phyloP scores from a whole-genome alignment of 2,329 filamentous ascomycete genomes.

The Penicillium sp. region DNA sequence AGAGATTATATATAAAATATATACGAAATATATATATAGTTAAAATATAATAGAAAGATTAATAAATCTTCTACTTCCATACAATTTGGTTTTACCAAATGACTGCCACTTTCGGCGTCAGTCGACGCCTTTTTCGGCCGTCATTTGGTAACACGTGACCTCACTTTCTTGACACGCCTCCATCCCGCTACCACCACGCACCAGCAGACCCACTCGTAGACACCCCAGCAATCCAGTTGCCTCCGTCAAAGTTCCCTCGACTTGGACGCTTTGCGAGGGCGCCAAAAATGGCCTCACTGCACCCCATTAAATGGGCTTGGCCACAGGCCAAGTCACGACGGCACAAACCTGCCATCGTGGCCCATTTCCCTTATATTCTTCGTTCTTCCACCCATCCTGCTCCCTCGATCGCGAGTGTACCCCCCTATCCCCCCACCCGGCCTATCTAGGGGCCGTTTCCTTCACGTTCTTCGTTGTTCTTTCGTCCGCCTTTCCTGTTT shows the following conservation, averaged over 20 bases:
- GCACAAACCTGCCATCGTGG: not conserved
- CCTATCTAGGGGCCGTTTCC: not conserved
- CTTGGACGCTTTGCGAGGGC: not conserved
- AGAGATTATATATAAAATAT: no score
- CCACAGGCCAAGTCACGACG: not conserved
- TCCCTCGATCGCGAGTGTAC: not conserved
- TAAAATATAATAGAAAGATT: no score
- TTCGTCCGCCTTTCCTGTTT: not conserved
- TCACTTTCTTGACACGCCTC: not conserved
- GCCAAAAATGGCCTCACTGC: constrained; percentile 2
- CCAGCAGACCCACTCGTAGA: not conserved
- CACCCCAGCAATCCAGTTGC: not conserved
- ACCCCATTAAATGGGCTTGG: not conserved
- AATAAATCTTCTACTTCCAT: no score
- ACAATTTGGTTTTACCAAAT: constrained; percentile 4
- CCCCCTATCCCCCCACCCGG: not conserved
- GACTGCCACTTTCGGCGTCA: not conserved
- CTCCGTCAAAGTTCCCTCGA: not conserved
- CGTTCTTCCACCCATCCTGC: not conserved
- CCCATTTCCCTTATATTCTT: not conserved
- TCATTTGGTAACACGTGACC: constrained; percentile 4
- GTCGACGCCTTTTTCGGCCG: not conserved
- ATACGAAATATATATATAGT: no score
- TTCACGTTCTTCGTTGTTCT: not conserved
- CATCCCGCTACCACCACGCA: not conserved